A percentile compares a stretch with the other conserved stretches of the same genome.
phyloP scores from a whole-genome alignment of 352 stramenopile species.

The Peronosclerospora sorghi region DNA sequence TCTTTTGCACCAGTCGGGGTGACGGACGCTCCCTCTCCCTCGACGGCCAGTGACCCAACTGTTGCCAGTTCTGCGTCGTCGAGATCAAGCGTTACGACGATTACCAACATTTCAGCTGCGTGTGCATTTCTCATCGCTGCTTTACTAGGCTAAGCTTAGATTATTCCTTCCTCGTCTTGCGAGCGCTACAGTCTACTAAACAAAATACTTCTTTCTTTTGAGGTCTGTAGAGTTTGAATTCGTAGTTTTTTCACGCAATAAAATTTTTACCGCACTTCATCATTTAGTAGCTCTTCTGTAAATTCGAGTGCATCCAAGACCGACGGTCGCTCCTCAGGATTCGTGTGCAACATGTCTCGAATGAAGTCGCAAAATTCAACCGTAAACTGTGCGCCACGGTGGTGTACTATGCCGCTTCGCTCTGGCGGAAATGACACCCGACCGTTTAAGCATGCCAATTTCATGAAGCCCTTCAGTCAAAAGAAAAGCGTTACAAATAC shows the following conservation, averaged over 20 bases:
- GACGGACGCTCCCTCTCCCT: constrained; percentile 23
- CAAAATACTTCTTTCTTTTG: too few relatives aligned
- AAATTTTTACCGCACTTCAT: constrained; percentile 42
- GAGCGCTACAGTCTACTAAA: too few relatives aligned
- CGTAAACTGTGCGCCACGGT: constrained; percentile 58
- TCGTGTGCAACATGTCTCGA: constrained; percentile 76
- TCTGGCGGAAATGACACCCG: constrained; percentile 67
- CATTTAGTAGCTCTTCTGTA: constrained; percentile 62
- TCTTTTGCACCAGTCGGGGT: constrained; percentile 29
- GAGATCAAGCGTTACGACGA: constrained; percentile 9
- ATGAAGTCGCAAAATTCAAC: constrained; percentile 83
- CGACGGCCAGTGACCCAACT: constrained; percentile 10
- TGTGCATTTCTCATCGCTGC: constrained; percentile 18
- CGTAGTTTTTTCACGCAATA: background rate
- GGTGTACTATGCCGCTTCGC: constrained; percentile 48
- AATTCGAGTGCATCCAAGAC: constrained; percentile 76
- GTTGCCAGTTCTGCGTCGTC: constrained; percentile 10
- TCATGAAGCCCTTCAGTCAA: constrained; percentile 62
- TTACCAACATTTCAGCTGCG: constrained; percentile 8
- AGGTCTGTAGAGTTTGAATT: too few relatives aligned
- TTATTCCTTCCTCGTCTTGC: constrained; percentile 7
- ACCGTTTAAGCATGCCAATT: constrained; percentile 69
- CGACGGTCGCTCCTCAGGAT: constrained; percentile 68
- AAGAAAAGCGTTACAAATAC: background rate
- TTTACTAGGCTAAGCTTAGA: constrained; percentile 14